phyloP scores from a whole-genome alignment of 2,329 filamentous ascomycete species.

The Thyridium curvatum region DNA sequence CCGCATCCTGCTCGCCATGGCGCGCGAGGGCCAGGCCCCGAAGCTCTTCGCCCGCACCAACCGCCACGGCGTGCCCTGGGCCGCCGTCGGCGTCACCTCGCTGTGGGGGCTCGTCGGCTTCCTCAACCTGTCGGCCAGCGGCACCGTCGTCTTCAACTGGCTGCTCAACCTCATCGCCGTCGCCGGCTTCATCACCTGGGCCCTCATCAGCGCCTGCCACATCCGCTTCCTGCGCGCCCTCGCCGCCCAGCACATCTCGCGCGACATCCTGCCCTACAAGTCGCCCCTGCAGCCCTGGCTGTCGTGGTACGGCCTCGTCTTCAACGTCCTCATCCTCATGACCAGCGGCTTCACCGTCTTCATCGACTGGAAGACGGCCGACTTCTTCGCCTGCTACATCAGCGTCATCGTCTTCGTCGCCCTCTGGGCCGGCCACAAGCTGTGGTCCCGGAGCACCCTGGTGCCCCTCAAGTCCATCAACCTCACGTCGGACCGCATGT shows the following conservation, averaged over 20 bases:
- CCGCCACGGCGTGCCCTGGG: constrained; percentile 55
- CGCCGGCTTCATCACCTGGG: constrained; percentile 66
- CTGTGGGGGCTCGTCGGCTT: constrained; percentile 59
- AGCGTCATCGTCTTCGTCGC: constrained; percentile 58
- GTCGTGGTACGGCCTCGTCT: constrained; percentile 59
- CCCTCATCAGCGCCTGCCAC: constrained; percentile 58
- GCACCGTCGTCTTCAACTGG: constrained; percentile 63
- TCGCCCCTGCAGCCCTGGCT: constrained; percentile 59
- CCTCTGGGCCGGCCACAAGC: constrained; percentile 56
- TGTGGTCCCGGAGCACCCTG: constrained; percentile 18
- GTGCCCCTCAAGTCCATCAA: no score
- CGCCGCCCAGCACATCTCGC: constrained; percentile 47
- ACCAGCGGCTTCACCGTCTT: constrained; percentile 67
- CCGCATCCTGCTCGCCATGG: constrained; percentile 61
- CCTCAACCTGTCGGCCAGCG: constrained; percentile 55
- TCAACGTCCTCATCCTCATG: constrained; percentile 56
- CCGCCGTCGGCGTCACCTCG: constrained; percentile 50
- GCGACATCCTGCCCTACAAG: constrained; percentile 51
- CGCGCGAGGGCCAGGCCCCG: constrained; percentile 58
- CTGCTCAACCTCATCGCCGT: constrained; percentile 65
- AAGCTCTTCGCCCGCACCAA: constrained; percentile 53
- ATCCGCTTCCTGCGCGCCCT: constrained; percentile 60
- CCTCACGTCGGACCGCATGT: no score
- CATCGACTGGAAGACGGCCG: constrained; percentile 52
- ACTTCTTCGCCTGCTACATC: constrained; percentile 60